phyloP scores from a whole-genome alignment of 768 basidiomycete genomes.

The Calocera cornea region DNA sequence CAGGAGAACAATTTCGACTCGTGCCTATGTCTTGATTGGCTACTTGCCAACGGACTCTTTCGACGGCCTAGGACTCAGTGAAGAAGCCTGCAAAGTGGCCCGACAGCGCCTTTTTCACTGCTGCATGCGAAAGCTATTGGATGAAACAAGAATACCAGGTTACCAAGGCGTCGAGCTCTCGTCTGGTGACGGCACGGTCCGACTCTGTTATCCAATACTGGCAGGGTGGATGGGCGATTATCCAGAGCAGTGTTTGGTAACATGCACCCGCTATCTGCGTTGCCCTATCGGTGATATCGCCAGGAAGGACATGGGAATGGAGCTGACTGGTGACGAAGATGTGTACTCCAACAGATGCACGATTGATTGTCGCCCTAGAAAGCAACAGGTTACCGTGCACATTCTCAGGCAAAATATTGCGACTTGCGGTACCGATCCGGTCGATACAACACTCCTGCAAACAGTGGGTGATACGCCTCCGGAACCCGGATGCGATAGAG shows the following conservation, averaged over 20 bases:
- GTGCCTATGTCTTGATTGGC: conserved; percentile 18
- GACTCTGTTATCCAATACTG: conserved; percentile 24
- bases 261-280: conserved; percentile 8
- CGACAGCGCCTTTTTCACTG: conserved; percentile 25
- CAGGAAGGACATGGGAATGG: background rate
- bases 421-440: no score
- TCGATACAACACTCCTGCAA: no score
- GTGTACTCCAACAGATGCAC: no score
- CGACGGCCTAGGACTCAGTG: background rate
- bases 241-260: conserved; percentile 16
- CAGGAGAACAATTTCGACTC: conserved; percentile 15
- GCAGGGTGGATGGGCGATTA: conserved; percentile 19
- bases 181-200: conserved; percentile 28
- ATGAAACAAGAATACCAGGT: conserved; percentile 23
- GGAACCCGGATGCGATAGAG: no score
- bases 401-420: no score
- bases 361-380: no score
- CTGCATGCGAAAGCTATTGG: conserved; percentile 22
- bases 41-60: conserved; percentile 19
- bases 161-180: conserved; percentile 22
- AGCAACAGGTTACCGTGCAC: no score
- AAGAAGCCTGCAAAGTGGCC: no score
- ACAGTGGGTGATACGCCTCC: no score
- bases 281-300: background rate
- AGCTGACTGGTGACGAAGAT: no score